Conservation (phyloP, 345 rosid genomes). For the Psidium friedrichsthalianum region DNA sequence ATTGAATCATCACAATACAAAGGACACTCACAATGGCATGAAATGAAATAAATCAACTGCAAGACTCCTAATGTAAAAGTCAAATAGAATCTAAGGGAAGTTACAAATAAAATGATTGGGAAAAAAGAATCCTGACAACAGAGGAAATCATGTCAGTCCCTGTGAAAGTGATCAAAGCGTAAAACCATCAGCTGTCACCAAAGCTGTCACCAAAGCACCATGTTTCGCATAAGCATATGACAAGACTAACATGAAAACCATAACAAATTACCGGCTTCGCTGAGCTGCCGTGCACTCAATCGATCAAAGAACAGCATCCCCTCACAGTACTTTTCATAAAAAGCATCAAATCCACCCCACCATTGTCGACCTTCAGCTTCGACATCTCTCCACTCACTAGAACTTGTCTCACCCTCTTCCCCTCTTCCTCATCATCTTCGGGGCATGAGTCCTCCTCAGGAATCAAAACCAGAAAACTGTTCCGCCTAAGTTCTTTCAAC, state of each 20-base stretch:
- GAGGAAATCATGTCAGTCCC: background rate
- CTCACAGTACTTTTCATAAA: constrained; percentile 80
- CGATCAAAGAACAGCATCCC: constrained; percentile 82
- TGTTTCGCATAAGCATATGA: background rate
- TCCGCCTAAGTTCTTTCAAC: constrained; percentile 76
- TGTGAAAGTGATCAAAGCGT: background rate
- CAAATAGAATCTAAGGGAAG: background rate
- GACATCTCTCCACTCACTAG: constrained; percentile 76
- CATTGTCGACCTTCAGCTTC: constrained; percentile 84
- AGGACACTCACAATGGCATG: background rate
- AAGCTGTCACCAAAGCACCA: background rate
- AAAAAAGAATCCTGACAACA: background rate
- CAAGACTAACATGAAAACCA: background rate
- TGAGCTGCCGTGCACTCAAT: constrained; percentile 53
- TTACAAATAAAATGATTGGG: background rate
- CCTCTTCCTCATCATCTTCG: constrained; percentile 57
- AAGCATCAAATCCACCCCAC: constrained; percentile 96
- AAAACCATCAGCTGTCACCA: background rate
- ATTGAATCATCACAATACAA: background rate
- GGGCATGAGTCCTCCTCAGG: constrained; percentile 82
- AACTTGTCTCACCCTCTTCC: constrained; percentile 49
- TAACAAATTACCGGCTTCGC: constrained; percentile 33
- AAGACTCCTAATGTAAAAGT: background rate
- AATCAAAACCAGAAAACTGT: constrained; percentile 88
- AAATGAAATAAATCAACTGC: background rate